Evolutionary conservation across 192 early-diverging fungal species (phyloP), one percentile per base, ranked within the genome.

Genomic region (Phlyctochytrium planicorne): DNA sequence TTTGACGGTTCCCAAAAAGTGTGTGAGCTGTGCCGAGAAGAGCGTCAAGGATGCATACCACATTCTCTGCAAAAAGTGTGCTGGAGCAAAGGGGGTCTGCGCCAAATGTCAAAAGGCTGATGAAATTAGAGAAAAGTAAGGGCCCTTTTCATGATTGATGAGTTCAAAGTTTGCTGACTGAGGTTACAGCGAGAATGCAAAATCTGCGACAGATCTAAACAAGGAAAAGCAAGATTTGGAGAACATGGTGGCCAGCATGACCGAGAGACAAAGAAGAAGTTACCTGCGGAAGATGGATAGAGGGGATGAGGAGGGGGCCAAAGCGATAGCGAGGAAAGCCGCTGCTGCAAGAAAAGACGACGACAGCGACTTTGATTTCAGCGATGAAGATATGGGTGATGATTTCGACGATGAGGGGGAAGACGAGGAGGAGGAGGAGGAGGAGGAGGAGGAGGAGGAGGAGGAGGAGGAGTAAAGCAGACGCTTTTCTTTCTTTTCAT

Each of bases 41-140:
- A 81, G 84, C 16, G 85, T 99, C 67, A 91, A 85, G 63, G 91
- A 96, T 66, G 95, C 95, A 20, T 99, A 99, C 77, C 97, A 97
- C 80, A 88, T 96, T 16, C 72, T 96, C 1, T 99, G 97, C 80
- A 81, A 89, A 69, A 84, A 84, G 35, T 99, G 97, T 73, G 92
- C 95, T 2, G 62, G 63, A 30, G 70, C 74, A 2, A 93, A 91
- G 80, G 82, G 87, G 37, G 92, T 95, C 25, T 99, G 95, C 62
- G 95, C 94, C 37, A 97, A 97, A 78, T 99, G 95, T 79, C 75
- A 87, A 70, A 85, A 91, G n/a, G 69, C 72, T 68, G 2, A 69
- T 77, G 32, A 83, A 93, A 36, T 90, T 94, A 50, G 78, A 91
- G 23, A 67, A 73, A 52, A 47, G 40, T 24, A 67, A 17, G 59